Conservation (phyloP, 305 asterid genomes). For the Solanum hybrid region DNA sequence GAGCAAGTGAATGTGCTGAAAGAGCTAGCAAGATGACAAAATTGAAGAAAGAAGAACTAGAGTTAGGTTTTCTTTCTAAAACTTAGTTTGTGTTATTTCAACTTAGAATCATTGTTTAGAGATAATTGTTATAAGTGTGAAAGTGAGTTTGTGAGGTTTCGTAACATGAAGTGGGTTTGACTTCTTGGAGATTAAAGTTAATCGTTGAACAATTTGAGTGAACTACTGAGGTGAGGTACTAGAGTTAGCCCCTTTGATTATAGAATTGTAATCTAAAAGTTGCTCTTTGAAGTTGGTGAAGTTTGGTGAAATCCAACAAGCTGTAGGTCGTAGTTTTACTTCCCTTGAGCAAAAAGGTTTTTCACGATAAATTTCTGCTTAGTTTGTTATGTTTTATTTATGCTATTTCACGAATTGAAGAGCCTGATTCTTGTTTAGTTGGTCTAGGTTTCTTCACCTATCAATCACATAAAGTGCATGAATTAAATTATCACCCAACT, state of each 20-base stretch:
- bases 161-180: no score
- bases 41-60: not conserved
- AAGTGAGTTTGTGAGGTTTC: not conserved
- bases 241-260: not conserved
- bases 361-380: not conserved
- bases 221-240: not conserved
- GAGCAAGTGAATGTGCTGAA: not conserved
- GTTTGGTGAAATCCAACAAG: not conserved
- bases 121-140: not conserved
- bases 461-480: not conserved
- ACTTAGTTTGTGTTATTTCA: not conserved
- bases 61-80: not conserved
- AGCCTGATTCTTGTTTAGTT: not conserved
- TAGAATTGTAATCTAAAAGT: not conserved
- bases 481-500: not conserved
- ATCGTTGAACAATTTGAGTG: no score
- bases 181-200: not conserved
- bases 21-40: not conserved
- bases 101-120: not conserved
- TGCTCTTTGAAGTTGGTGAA: not conserved
- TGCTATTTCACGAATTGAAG: not conserved
- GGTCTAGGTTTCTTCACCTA: not conserved
- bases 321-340: not conserved
- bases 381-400: not conserved
- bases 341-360: not conserved